These are phyloP conservation scores for Boletales sp. DNA, from an alignment of 768 basidiomycete genomes.

Conservation along the genomic window DNA sequence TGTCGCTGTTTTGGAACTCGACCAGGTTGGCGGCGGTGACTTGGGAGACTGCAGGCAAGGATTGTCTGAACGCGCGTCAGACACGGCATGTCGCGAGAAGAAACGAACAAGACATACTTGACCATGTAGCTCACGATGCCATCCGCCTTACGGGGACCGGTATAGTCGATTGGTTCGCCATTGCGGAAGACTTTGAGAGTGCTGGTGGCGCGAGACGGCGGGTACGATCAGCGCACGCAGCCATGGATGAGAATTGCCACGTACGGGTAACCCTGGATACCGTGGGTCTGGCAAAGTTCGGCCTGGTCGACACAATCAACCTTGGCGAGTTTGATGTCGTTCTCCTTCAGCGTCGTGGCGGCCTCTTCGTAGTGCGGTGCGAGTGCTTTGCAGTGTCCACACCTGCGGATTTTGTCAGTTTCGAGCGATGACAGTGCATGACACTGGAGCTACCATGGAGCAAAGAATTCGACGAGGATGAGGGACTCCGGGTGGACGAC, in stretches of 20 bases:
- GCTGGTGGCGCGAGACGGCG: slow-evolving; percentile 21
- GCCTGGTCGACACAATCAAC: slow-evolving; percentile 96
- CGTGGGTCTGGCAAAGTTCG: slow-evolving; percentile 85
- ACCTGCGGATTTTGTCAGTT: slow-evolving; percentile 45
- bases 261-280: slow-evolving; percentile 92
- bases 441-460: slow-evolving; percentile 60
- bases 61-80: slow-evolving; percentile 55
- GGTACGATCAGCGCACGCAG: neutral
- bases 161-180: slow-evolving; percentile 77
- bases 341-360: slow-evolving; percentile 88
- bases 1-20: slow-evolving; percentile 87
- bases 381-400: slow-evolving; percentile 94
- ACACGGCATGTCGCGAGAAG: neutral
- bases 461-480: slow-evolving; percentile 94
- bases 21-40: slow-evolving; percentile 74
- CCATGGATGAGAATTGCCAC: slow-evolving; percentile 26
- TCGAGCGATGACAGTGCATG: neutral
- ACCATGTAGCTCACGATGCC: slow-evolving; percentile 96
- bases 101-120: slow-evolving; percentile 57
- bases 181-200: slow-evolving; percentile 91
- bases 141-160: slow-evolving; percentile 88
- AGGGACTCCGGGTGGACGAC: slow-evolving; percentile 64
- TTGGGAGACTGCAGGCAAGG: slow-evolving; percentile 86
- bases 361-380: slow-evolving; percentile 94
- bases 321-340: slow-evolving; percentile 87